These are phyloP conservation scores for Talaromyces sp. DNA, from an alignment of 2,329 filamentous ascomycete species.

Conservation along the genomic window DNA sequence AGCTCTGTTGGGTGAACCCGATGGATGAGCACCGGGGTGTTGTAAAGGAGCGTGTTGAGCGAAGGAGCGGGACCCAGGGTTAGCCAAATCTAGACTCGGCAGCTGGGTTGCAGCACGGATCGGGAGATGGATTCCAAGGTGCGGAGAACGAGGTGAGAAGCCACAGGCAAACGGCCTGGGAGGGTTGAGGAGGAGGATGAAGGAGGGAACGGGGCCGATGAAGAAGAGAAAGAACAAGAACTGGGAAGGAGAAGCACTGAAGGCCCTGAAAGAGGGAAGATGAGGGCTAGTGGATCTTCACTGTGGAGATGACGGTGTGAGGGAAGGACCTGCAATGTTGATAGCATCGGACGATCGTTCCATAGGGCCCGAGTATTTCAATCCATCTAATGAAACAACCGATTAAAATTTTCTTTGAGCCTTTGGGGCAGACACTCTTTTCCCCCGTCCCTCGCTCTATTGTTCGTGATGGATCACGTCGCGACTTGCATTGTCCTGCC, in stretches of 20 bases:
- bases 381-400: neutral
- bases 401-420: neutral
- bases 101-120: slow-evolving; percentile 2
- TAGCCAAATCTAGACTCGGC: slow-evolving; percentile 7
- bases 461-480: slow-evolving; percentile 25
- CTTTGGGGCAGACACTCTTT: neutral
- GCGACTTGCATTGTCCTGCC: slow-evolving; percentile 18
- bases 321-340: slow-evolving; percentile 11
- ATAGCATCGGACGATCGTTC: neutral
- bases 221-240: slow-evolving; percentile 19
- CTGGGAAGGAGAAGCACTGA: slow-evolving; percentile 19
- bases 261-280: slow-evolving; percentile 31
- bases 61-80: slow-evolving; percentile 13
- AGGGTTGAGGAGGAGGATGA: slow-evolving; percentile 13
- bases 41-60: slow-evolving; percentile 15
- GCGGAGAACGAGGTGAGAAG: slow-evolving; percentile 13
- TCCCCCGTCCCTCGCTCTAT: slow-evolving; percentile 2
- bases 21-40: slow-evolving; percentile 5
- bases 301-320: slow-evolving; percentile 33
- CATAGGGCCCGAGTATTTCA: slow-evolving; percentile 1
- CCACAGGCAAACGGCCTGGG: slow-evolving; percentile 21
- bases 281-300: slow-evolving; percentile 33
- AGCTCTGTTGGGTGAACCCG: slow-evolving; percentile 3
- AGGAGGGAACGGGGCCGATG: slow-evolving; percentile 19
- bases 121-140: slow-evolving; percentile 3